These are phyloP conservation scores for Eucalyptus cloeziana DNA, from an alignment of 345 rosid genomes.

Conservation along the genomic window DNA sequence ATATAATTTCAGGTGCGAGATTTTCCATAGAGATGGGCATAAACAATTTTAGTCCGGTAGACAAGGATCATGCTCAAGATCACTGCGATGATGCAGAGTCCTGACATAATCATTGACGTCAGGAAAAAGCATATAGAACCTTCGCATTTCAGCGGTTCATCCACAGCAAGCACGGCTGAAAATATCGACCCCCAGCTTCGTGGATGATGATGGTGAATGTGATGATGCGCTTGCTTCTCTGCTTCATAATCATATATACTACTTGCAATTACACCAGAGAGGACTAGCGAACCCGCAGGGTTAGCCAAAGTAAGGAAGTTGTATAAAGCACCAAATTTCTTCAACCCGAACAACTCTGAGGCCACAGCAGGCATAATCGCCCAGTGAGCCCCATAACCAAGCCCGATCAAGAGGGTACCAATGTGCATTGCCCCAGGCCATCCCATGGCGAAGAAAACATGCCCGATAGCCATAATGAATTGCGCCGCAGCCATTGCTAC, in stretches of 20 bases:
- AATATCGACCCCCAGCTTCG: constrained; percentile 5
- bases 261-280: constrained; percentile 92
- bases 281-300: constrained; percentile 89
- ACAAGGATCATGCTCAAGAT: constrained; percentile 86
- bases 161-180: constrained; percentile 9
- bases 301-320: constrained; percentile 94
- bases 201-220: constrained; percentile 2
- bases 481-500: constrained; percentile 82
- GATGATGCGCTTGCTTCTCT: constrained; percentile 60
- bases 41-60: constrained; percentile 68
- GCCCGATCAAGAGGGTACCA: constrained; percentile 86
- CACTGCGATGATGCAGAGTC: constrained; percentile 62
- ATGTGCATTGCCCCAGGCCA: constrained; percentile 93
- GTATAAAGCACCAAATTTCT: constrained; percentile 89
- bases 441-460: constrained; percentile 77
- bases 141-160: constrained; percentile 58
- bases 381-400: constrained; percentile 98
- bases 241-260: constrained; percentile 84
- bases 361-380: constrained; percentile 97
- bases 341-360: constrained; percentile 91
- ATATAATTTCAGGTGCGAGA: constrained; percentile 13
- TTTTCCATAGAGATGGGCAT: constrained; percentile 77
- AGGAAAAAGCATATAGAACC: constrained; percentile 89
- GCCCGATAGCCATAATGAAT: constrained; percentile 79
- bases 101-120: constrained; percentile 92